Conservation (phyloP, 139 green algal species). For the Mychonastes homosphaera region DNA sequence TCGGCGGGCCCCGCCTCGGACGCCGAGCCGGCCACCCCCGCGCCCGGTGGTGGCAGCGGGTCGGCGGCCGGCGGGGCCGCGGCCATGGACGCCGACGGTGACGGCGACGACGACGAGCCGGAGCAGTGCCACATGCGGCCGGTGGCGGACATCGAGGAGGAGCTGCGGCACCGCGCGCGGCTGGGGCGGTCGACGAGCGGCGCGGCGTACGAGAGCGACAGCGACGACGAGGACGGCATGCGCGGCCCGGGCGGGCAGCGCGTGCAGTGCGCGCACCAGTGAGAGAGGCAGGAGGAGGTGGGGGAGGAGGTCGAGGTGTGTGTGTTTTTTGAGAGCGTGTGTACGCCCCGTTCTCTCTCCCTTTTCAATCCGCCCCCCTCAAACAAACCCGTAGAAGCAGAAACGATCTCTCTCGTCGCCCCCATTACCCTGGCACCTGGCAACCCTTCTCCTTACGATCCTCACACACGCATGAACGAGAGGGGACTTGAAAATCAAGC, state of each 20-base stretch:
- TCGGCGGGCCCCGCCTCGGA: conserved; percentile 54
- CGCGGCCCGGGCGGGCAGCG: conserved; percentile 45
- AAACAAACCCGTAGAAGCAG: no score
- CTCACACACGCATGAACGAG: not conserved
- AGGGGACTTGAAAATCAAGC: no score
- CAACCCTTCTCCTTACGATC: not conserved
- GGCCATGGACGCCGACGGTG: conserved; percentile 63
- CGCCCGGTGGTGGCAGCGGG: no score
- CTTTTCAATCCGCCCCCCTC: no score
- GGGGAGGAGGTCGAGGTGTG: not conserved
- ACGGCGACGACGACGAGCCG: no score
- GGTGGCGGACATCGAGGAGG: conserved; percentile 69
- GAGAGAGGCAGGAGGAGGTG: conserved; percentile 9
- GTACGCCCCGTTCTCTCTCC: no score
- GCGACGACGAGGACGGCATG: conserved; percentile 79
- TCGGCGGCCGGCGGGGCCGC: conserved; percentile 9
- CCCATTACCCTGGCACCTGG: not conserved
- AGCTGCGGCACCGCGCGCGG: conserved; percentile 64
- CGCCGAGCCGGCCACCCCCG: no score
- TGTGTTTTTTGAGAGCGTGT: not conserved
- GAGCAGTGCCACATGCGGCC: conserved; percentile 51
- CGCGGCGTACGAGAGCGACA: conserved; percentile 50
- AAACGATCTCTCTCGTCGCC: no score
- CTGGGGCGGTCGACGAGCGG: conserved; percentile 35
- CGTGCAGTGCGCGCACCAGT: conserved; percentile 96